Evolutionary conservation across 345 rosid species (phyloP), one percentile per base, ranked within the genome.

Genomic region (Ceriops tagal): DNA sequence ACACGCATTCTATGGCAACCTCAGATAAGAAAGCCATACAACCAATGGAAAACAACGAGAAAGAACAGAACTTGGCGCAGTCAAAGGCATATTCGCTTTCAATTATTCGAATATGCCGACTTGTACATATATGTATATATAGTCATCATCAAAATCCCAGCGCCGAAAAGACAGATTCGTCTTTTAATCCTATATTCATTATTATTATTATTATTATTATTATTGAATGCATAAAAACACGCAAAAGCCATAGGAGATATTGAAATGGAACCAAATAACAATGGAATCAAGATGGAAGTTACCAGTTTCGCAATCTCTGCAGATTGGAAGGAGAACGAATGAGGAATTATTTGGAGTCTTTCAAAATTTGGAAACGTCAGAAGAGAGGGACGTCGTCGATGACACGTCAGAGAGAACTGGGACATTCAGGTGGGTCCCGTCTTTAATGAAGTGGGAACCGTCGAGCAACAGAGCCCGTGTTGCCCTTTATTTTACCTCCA

Each of bases 1-100:
- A 24, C 53, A 15, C 35, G 46, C 49, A 11, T n/a, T 20, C 22
- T 8, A 72, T 35, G 62, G 63, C 39, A 31, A 67, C 66, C 67
- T 49, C 75, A 58, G 35, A 37, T 21, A 13, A 58, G 67, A 64
- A 65, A 58, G 30, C 20, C 11, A 15, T 55, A 13, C 20, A 47
- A 71, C 35, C 74, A 68, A 70, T 24, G 53, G 49, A 76, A 34
- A 27, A 49, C 61, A 31, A 58, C 62, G 20, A 32, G 30, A 66
- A 65, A 67, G 57, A 58, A 65, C 4, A 64, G 52, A 52, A 62
- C 68, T 67, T 70, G 71, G 62, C 1, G 61, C 28, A 65, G 64
- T 65, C 55, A 70, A 3, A 66, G 62, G 85, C 74, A 78, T 82
- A 78, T 82, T 76, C 80, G 62, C 3, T 47, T 62, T 75, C 32